These are phyloP conservation scores for Botrytis squamosa DNA, from an alignment of 2,329 filamentous ascomycete genomes.

Conservation along the genomic window DNA sequence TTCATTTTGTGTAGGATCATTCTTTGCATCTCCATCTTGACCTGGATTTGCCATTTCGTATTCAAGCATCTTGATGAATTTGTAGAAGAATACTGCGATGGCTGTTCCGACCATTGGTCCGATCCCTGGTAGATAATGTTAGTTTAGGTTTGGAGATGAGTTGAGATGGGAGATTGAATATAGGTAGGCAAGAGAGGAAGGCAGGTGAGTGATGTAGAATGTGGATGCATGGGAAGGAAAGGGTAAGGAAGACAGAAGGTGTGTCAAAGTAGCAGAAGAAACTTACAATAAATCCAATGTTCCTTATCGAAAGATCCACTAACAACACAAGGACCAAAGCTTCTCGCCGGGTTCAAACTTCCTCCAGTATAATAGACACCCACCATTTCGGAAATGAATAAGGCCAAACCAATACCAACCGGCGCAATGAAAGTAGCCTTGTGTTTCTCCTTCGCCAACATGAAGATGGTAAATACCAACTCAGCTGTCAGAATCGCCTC, in stretches of 20 bases:
- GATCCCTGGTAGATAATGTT: conserved; percentile 39
- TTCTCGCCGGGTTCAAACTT: conserved; percentile 49
- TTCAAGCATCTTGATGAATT: conserved; percentile 50
- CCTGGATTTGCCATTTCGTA: conserved; percentile 48
- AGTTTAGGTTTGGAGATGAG: background rate
- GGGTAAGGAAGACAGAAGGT: no score
- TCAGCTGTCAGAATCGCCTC: conserved; percentile 50
- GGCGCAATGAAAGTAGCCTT: conserved; percentile 49
- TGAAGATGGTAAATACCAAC: conserved; percentile 50
- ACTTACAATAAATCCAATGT: conserved; percentile 48
- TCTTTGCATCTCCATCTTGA: conserved; percentile 27
- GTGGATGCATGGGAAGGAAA: background rate
- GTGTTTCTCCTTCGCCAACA: conserved; percentile 51
- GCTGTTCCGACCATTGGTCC: conserved; percentile 51
- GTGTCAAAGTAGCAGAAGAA: background rate
- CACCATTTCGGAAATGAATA: conserved; percentile 48
- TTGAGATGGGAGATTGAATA: background rate
- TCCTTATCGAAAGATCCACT: conserved; percentile 44
- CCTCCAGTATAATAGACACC: conserved; percentile 52
- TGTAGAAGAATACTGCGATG: conserved; percentile 50
- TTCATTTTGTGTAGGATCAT: conserved; percentile 20
- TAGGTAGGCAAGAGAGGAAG: background rate
- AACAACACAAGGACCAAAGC: conserved; percentile 49
- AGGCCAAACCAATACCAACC: conserved; percentile 47
- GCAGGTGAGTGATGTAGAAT: background rate